Evolutionary conservation across 2,329 filamentous ascomycete species (phyloP).

Genomic region (Pseudofabraea citricarpa): DNA sequence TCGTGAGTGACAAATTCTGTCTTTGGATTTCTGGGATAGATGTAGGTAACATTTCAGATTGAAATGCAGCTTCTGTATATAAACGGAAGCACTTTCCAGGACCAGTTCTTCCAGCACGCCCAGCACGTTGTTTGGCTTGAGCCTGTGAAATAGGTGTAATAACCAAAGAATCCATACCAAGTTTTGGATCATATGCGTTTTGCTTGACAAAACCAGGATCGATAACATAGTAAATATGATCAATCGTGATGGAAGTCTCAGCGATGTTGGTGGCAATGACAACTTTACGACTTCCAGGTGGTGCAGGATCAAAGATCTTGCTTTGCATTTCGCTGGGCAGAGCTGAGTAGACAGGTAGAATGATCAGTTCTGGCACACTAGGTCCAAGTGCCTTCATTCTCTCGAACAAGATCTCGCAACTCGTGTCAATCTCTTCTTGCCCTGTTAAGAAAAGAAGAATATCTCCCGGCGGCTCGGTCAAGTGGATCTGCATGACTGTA

Average conservation of each 20-base stretch:
- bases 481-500: constrained; percentile 96
- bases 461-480: constrained; percentile 87
- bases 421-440: constrained; percentile 95
- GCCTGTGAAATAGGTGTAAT: constrained; percentile 96
- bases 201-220: constrained; percentile 98
- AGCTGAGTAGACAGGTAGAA: constrained; percentile 93
- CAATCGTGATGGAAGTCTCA: constrained; percentile 96
- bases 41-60: constrained; percentile 94
- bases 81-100: constrained; percentile 94
- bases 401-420: constrained; percentile 87
- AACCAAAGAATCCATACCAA: constrained; percentile 95
- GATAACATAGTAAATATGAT: constrained; percentile 95
- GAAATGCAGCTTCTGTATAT: constrained; percentile 92
- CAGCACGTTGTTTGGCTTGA: constrained; percentile 90
- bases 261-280: constrained; percentile 98
- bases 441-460: constrained; percentile 97
- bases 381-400: constrained; percentile 94
- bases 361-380: constrained; percentile 84
- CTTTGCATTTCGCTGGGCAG: constrained; percentile 92
- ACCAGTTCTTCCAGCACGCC: constrained; percentile 87
- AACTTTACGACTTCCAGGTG: constrained; percentile 81
- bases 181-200: constrained; percentile 92
- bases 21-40: constrained; percentile 96
- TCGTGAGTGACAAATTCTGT: constrained; percentile 87
- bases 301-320: constrained; percentile 89